Percentiles rank a stretch among this genome's conserved stretches.
These are phyloP conservation scores for Crithidia thermophila DNA, from an alignment of 208 protist species.

Conservation along the genomic window DNA sequence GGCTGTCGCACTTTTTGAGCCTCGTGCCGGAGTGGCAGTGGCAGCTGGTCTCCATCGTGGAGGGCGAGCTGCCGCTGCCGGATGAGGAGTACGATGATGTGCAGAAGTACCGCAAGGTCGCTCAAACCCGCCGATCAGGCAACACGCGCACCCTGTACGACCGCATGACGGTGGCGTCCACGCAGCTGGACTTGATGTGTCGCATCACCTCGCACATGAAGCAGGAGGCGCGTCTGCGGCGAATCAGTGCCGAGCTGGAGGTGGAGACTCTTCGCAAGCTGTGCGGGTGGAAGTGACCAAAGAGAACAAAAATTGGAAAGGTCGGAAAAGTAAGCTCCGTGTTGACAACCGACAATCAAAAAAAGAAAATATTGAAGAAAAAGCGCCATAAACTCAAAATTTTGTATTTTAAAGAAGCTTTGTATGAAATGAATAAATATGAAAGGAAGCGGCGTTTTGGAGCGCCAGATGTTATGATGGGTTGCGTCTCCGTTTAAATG, in stretches of 20 bases:
- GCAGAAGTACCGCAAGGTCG: constrained; percentile 66
- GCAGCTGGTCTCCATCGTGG: constrained; percentile 53
- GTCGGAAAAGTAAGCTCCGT: background rate
- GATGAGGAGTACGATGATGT: constrained; percentile 86
- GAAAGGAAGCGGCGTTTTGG: too few species aligned
- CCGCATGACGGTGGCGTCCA: constrained; percentile 41
- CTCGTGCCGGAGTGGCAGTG: constrained; percentile 86
- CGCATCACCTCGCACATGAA: constrained; percentile 35
- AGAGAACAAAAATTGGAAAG: background rate
- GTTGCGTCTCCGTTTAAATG: too few species aligned
- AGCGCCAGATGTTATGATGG: too few species aligned
- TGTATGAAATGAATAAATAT: too few species aligned
- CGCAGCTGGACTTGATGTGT: constrained; percentile 46
- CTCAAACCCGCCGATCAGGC: constrained; percentile 56
- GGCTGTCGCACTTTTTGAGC: constrained; percentile 69
- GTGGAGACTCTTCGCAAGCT: constrained; percentile 36
- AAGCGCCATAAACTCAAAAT: too few species aligned
- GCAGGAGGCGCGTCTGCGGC: constrained; percentile 35
- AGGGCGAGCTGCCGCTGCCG: constrained; percentile 68
- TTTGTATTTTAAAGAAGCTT: too few species aligned
- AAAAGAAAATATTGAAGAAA: too few species aligned
- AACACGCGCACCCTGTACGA: constrained; percentile 59
- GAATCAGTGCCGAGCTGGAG: constrained; percentile 44
- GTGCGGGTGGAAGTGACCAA: constrained; percentile 24
- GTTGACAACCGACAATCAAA: too few species aligned